Evolutionary conservation across 2,329 filamentous ascomycete species (phyloP), one percentile per base, ranked within the genome.

Genomic region (Clonostachys byssicola): DNA sequence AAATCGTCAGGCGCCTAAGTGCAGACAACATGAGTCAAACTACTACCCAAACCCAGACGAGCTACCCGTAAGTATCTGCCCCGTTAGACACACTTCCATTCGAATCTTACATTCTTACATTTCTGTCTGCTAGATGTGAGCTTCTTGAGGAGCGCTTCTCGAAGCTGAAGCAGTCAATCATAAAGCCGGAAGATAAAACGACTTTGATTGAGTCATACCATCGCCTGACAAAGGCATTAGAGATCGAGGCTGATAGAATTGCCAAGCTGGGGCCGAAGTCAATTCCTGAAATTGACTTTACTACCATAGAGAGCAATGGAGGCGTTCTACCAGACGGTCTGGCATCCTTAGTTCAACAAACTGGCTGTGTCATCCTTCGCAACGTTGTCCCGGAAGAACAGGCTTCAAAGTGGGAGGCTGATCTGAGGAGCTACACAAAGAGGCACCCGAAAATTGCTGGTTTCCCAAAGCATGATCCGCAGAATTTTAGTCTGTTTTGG

Each of bases 401-500:
- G 33, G 58, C 58, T 10, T 17, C 43, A 2, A 23, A n/a, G 3
- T 60, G 56, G 56, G 54, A 59, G 34, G 17, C n/a, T 7, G 43
- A 52, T 6, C 44, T 58, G 2, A 49, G 49, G 43, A 47, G 36
- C n/a, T 59, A 58, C 45, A 51, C 50, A 5, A 48, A 53, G 40
- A 36, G 43, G 9, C 53, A 60, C 39, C 54, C 51, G 17, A 49
- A 35, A 6, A 45, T 54, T 7, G 52, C 44, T 39, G 36, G 36
- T 3, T 90, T 88, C 52, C 88, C 86, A 1, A 64, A 75, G 0
- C 69, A 85, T 42, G 74, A 83, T 40, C 86, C 85, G 0, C 82
- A 88, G 42, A 86, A 90, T 8, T 89, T 81, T 57, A 87, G 90
- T 60, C 69, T 91, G 2, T 90, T 90, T 65, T 90, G 86, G 86